Conservation (phyloP, 2,329 filamentous ascomycete genomes). For the Sporothrix luriei region DNA sequence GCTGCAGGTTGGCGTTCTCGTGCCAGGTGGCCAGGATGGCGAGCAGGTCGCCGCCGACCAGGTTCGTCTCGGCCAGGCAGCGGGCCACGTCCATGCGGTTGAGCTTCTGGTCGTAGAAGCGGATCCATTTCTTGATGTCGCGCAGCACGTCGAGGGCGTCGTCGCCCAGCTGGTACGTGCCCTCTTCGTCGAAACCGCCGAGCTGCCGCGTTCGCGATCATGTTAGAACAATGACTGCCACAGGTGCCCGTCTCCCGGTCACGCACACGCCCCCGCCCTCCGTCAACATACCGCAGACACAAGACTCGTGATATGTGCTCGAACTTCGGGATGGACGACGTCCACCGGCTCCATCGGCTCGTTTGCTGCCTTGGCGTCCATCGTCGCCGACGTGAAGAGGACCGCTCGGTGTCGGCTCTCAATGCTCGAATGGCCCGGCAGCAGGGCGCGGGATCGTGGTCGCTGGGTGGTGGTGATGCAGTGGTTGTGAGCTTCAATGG, state of each 20-base stretch:
- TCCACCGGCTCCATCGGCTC: slow-evolving; percentile 50
- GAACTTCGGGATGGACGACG: slow-evolving; percentile 85
- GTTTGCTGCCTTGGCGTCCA: slow-evolving; percentile 52
- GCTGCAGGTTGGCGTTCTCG: slow-evolving; percentile 70
- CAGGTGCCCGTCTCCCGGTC: neutral
- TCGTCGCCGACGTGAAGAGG: slow-evolving; percentile 42
- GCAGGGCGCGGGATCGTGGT: neutral
- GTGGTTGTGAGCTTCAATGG: slow-evolving; percentile 8
- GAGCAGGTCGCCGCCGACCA: slow-evolving; percentile 86
- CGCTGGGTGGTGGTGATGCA: slow-evolving; percentile 17
- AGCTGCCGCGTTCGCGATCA: slow-evolving; percentile 57
- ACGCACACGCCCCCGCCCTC: neutral
- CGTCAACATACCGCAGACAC: slow-evolving; percentile 76
- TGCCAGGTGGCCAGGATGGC: slow-evolving; percentile 86
- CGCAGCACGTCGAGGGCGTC: slow-evolving; percentile 89
- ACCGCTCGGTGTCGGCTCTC: neutral
- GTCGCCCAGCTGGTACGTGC: slow-evolving; percentile 85
- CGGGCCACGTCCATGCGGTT: slow-evolving; percentile 94
- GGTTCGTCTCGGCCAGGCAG: slow-evolving; percentile 86
- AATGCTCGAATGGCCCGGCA: neutral
- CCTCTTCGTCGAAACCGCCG: slow-evolving; percentile 79
- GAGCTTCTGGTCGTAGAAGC: slow-evolving; percentile 88
- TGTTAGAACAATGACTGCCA: neutral
- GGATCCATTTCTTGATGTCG: slow-evolving; percentile 93
- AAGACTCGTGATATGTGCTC: slow-evolving; percentile 89